These are phyloP conservation scores for Sporisorium iseilematis-ciliati DNA, from an alignment of 1,284 basidiomycete genomes.

Conservation along the genomic window DNA sequence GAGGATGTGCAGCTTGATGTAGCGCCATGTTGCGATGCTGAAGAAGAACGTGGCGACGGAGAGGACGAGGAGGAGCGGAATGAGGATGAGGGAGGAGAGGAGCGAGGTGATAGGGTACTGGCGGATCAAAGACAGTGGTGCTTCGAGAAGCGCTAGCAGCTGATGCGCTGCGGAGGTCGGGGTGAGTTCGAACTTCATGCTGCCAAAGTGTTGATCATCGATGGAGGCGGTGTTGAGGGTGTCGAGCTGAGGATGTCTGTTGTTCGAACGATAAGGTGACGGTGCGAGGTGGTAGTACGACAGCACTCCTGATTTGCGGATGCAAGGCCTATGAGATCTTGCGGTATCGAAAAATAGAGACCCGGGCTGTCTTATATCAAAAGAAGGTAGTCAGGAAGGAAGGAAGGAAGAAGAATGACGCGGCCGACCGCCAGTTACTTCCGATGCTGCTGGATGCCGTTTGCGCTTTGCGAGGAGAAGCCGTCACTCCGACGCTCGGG, in stretches of 20 bases:
- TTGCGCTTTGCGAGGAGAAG: background rate
- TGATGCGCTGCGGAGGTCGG: background rate
- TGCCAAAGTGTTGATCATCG: background rate
- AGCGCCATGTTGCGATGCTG: constrained; percentile 15
- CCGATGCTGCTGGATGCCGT: background rate
- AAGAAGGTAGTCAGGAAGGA: constrained; percentile 1
- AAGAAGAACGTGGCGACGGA: constrained; percentile 5
- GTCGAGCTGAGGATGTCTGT: background rate
- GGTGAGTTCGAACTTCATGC: constrained; percentile 27
- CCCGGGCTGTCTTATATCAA: background rate
- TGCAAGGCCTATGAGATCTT: too few relatives aligned
- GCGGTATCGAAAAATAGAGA: background rate
- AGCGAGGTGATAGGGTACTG: constrained; percentile 15
- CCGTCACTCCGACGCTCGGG: too few relatives aligned
- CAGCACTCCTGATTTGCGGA: background rate
- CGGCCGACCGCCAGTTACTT: background rate
- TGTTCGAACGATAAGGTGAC: background rate
- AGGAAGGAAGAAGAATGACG: background rate
- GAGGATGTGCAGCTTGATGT: constrained; percentile 29
- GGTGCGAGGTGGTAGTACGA: background rate
- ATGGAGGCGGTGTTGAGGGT: background rate
- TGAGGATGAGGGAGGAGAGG: constrained; percentile 9
- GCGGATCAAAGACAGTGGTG: constrained; percentile 7
- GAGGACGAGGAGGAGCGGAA: constrained; percentile 8
- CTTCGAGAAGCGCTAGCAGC: background rate